Evolutionary conservation across 129 eudicot genomes (phyloP), one percentile per base, ranked within the genome.

Genomic region (Sambucus nigra): DNA sequence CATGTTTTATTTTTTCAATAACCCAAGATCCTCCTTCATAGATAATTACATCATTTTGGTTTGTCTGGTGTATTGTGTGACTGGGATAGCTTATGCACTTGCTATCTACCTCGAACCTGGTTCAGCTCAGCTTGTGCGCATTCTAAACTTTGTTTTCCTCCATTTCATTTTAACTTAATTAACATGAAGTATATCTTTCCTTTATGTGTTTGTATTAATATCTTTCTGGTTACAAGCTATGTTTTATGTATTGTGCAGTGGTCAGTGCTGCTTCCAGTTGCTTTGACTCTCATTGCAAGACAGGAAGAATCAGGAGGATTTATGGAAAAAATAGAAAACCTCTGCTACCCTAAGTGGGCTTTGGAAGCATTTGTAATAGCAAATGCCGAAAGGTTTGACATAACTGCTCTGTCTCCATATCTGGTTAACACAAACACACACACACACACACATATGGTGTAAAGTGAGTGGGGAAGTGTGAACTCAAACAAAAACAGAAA

Each of bases 221-320:
- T 2, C 26, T 18, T 39, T 59, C 14, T 51, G 16, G 16, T 58
- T 19, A 45, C 9, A 15, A 32, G 47, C 66, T 55, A n/a, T n/a
- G n/a, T n/a, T 8, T 63, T 33, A 2, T 29, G 61, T 5, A 24
- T 60, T 25, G 44, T 51, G 69, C 78, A 92, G 99, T 92, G 94
- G 88, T 80, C 96, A 13, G 99, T 92, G 61, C 61, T 92, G 68
- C 79, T 92, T 39, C 99, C 99, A 7, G 99, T 92, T 75, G 95
- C 84, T 52, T 71, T 82, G 71, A 86, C 94, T 39, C 99, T 92
- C 28, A 57, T 92, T 32, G 81, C 99, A 55, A 80, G 69, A 47
- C 94, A 86, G 64, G 79, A 78, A 4, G 74, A 64, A 2, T 77
- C 57, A 0, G 76, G 73, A 24, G 10, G 53, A 3, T 11, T 73